Conservation (phyloP, 2,329 filamentous ascomycete genomes). For the Phialophora chinensis region DNA sequence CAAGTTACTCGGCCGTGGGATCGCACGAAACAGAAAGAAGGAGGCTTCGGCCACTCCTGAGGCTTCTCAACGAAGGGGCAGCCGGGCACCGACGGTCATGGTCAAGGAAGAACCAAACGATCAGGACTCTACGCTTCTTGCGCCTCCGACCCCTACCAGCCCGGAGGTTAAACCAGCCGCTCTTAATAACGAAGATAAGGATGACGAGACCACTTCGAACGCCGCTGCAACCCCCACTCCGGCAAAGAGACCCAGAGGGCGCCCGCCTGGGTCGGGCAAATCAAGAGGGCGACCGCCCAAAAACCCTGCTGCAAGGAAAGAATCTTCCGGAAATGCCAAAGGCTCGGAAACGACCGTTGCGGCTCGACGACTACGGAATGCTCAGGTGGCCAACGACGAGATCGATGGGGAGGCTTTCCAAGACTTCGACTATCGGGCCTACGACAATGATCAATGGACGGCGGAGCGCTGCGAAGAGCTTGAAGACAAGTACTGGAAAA, state of each 20-base stretch:
- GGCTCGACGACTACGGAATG: constrained; percentile 82
- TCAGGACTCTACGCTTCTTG: constrained; percentile 49
- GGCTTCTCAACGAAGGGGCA: constrained; percentile 50
- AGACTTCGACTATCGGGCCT: constrained; percentile 87
- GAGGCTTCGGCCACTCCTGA: constrained; percentile 48
- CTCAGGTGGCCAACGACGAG: constrained; percentile 74
- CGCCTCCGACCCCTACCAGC: constrained; percentile 62
- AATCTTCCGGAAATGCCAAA: constrained; percentile 57
- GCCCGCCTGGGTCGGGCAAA: constrained; percentile 52
- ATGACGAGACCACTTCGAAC: constrained; percentile 38
- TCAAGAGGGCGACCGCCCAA: constrained; percentile 49
- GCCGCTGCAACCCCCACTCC: constrained; percentile 42
- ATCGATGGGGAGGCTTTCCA: constrained; percentile 91
- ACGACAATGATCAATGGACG: constrained; percentile 83
- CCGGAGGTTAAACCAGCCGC: constrained; percentile 51
- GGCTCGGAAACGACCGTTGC: constrained; percentile 74
- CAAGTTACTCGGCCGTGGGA: constrained; percentile 37
- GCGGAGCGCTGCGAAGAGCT: constrained; percentile 91
- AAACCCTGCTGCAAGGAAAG: constrained; percentile 55
- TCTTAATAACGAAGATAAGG: constrained; percentile 43
- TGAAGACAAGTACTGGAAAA: constrained; percentile 96
- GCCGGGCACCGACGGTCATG: constrained; percentile 49
- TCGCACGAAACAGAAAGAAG: constrained; percentile 53
- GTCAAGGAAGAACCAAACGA: constrained; percentile 49
- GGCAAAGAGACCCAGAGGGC: constrained; percentile 44